Conservation (phyloP, 2,329 filamentous ascomycete genomes). For the Stagonosporopsis cucurbitacearum region DNA sequence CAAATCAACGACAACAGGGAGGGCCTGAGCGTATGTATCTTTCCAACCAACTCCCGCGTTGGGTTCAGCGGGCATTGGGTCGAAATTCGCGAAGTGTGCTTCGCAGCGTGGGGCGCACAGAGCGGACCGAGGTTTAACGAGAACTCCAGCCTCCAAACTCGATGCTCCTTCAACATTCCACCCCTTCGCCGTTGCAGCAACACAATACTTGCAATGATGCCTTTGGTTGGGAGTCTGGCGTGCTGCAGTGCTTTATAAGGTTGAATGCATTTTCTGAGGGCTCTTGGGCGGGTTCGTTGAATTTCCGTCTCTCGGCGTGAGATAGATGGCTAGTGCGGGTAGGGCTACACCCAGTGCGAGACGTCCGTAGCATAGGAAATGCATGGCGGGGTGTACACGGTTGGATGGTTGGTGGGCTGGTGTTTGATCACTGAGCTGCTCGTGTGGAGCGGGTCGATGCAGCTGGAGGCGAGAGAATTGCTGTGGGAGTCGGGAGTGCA, state of each 20-base stretch:
- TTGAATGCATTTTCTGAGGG: neutral
- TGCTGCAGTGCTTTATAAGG: neutral
- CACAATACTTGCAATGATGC: too few species aligned
- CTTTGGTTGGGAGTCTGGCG: neutral
- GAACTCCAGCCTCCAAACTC: neutral
- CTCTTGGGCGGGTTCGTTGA: neutral
- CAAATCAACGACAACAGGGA: neutral
- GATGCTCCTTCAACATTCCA: too few species aligned
- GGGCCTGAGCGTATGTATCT: neutral
- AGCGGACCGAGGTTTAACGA: slow-evolving; percentile 2
- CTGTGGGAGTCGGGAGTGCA: neutral
- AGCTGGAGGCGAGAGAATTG: neutral
- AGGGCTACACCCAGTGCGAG: slow-evolving; percentile 12
- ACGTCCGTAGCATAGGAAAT: slow-evolving; percentile 11
- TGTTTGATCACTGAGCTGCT: neutral
- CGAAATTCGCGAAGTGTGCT: neutral
- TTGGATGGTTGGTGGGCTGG: neutral
- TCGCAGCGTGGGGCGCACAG: slow-evolving; percentile 4
- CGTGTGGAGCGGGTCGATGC: neutral
- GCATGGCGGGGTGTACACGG: neutral
- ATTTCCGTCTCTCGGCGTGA: slow-evolving; percentile 7
- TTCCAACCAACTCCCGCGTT: neutral
- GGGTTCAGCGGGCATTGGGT: neutral
- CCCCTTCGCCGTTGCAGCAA: too few species aligned
- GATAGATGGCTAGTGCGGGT: slow-evolving; percentile 7